Percentiles rank a stretch among this genome's conserved stretches.
phyloP scores from a whole-genome alignment of 768 basidiomycete genomes.

The Dacryopinax primogenitus region DNA sequence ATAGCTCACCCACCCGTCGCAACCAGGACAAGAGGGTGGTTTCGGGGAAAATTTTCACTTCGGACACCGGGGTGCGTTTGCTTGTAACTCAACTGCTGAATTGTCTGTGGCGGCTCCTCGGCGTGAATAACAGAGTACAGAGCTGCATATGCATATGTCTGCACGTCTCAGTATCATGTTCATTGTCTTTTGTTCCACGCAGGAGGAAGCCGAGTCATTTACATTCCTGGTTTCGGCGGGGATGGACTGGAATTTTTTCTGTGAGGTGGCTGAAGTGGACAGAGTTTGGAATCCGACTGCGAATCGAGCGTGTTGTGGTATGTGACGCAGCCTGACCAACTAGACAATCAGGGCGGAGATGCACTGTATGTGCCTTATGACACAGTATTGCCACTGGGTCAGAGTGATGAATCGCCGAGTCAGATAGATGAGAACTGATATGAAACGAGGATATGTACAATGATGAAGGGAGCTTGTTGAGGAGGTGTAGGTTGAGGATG shows the following conservation, averaged over 20 bases:
- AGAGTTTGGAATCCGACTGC: slow-evolving; percentile 6
- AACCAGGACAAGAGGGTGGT: not conserved
- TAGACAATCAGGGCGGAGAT: not conserved
- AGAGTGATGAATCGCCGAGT: slow-evolving; percentile 1
- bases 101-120: not conserved
- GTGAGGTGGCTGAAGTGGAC: not conserved
- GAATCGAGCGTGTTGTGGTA: not conserved
- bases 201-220: not conserved
- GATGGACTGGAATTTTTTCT: not conserved
- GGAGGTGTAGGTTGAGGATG: not conserved
- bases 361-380: not conserved
- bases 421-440: not conserved
- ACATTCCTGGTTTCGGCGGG: not conserved
- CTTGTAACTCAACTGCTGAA: not conserved
- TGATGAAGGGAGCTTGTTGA: not conserved
- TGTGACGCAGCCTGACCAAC: not conserved
- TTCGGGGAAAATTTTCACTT: slow-evolving; percentile 7
- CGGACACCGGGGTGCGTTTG: not conserved
- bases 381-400: not conserved
- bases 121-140: not conserved
- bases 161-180: slow-evolving; percentile 7
- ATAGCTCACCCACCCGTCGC: too few species aligned
- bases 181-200: not conserved
- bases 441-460: slow-evolving; percentile 6
- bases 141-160: not conserved